Base-by-base conservation (phyloP, 1,284 basidiomycete genomes). In the Anthracocystis setariae region DNA sequence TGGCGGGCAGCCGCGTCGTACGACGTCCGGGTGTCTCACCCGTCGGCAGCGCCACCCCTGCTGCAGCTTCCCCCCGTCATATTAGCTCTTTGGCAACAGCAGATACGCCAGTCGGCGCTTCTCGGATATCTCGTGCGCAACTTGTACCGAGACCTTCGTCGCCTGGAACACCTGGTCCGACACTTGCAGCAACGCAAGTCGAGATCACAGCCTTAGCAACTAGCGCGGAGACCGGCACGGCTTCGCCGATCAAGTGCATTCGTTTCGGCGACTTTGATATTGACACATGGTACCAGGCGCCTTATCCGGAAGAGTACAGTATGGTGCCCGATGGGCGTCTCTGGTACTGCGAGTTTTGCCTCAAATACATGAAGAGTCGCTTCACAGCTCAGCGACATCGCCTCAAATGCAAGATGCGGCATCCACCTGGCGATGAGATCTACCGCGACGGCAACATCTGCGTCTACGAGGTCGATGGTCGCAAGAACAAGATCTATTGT, bases 401-500 rank as follows among this genome's bases (percentile, higher is more conserved):
- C n/a, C 58, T 72, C 45, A 98, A 98, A 85, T 99, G 96, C 86
- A 96, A 95, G 83, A 88, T 89, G 58, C 87, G 92, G 56, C 92
- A 95, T 86, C 95, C 96, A 2, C 96, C 96, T 2, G 96, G 96
- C 13, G 94, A 98, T 83, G 96, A 98, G 84, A 98, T 99, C 51
- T 98, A 99, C 82, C 88, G 95, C 40, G 94, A 97, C 82, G 90
- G 90, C 29, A 84, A 84, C 43, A 87, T 98, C 33, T 95, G 93
- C 10, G 91, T 99, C 56, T 99, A 96, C 80, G 96, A 99, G 83
- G 94, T 99, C 24, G 96, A 98, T 82, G 96, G 96, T 43, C 87
- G 95, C 73, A 94, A 94, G 86, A 97, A 97, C 87, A 98, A 98
- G 60, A 98, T 98, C 78, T 99, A 98, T 84, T 98, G 96, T 83